Evolutionary conservation across 1,284 basidiomycete genomes (phyloP), one percentile per base, ranked within the genome.

Genomic region (Ganoderma lingzhi): DNA sequence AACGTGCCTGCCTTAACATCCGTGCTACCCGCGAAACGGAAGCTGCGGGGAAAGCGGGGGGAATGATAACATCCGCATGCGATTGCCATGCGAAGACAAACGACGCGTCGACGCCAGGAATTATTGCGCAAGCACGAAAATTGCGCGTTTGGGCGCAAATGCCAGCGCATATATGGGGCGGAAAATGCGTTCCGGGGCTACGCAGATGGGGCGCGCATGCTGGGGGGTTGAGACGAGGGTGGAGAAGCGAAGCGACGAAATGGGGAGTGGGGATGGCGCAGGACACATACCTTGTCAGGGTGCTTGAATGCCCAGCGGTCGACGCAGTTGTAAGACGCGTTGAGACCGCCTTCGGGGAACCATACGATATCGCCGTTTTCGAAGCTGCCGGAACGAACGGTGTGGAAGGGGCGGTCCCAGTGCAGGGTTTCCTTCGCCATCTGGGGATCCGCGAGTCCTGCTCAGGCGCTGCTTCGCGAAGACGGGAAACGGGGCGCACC

Each of bases 261-360:
- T 51, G 48, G 48, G 48, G 23, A 32, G 30, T 42, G 58, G 56
- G 62, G 32, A 41, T 14, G 30, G 45, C 23, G 39, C 37, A 60
- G 44, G 9, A 5, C 15, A 70, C 82, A 68, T 72, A 93, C 95
- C 86, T 95, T 96, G 80, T 99, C 85, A 0, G 97, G 97, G 78
- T 96, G 85, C 80, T 92, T 90, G 85, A 94, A 96, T 45, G 95
- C 96, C 93, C 94, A 96, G 73, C 98, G 90, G 82, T 99, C 98
- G 69, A 99, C 94, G 79, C 96, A 98, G 84, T 99, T 99, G 88
- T 99, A 99, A 10, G 95, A 91, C 2, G 94, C 97, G 79, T 96
- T 96, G 72, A 97, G 83, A 6, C 85, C 91, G 58, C 95, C 95
- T 78, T 96, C 94, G 32, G 93, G 93, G 87, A 99, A 99, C 97